Conservation (phyloP, 1,139 yeast species). For the Candida tropicalis region DNA sequence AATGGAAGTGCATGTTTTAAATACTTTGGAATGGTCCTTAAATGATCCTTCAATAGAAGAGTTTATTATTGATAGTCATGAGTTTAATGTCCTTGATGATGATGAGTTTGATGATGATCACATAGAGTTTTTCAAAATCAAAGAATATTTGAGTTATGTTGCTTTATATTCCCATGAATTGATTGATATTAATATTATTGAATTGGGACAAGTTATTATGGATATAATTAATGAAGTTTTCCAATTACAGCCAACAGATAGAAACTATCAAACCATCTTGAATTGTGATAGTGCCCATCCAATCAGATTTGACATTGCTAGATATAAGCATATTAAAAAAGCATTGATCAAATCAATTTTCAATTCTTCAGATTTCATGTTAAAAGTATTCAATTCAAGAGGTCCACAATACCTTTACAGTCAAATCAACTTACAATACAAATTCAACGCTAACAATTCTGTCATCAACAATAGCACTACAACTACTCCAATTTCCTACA, state of each 20-base stretch:
- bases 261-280: constrained; percentile 14
- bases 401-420: constrained; percentile 40
- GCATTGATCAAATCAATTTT: constrained; percentile 34
- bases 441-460: constrained; percentile 5
- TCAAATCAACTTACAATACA: constrained; percentile 24
- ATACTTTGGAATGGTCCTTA: constrained; percentile 63
- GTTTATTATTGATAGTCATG: constrained; percentile 37
- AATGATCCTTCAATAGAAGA: constrained; percentile 62
- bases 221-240: constrained; percentile 40
- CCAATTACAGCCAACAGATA: constrained; percentile 10
- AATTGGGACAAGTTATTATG: constrained; percentile 36
- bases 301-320: constrained; percentile 23
- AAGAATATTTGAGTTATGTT: constrained; percentile 40
- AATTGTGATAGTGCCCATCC: constrained; percentile 11
- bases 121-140: constrained; percentile 39
- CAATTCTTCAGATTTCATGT: constrained; percentile 36
- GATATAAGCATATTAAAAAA: constrained; percentile 34
- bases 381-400: constrained; percentile 33
- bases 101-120: constrained; percentile 7
- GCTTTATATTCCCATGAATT: constrained; percentile 41
- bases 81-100: constrained; percentile 26
- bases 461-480: not conserved
- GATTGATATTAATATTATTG: constrained; percentile 34
- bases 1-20: constrained; percentile 55
- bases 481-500: constrained; percentile 5